These are phyloP conservation scores for Fomitopsis schrenkii DNA, from an alignment of 1,284 basidiomycete genomes.

Conservation along the genomic window DNA sequence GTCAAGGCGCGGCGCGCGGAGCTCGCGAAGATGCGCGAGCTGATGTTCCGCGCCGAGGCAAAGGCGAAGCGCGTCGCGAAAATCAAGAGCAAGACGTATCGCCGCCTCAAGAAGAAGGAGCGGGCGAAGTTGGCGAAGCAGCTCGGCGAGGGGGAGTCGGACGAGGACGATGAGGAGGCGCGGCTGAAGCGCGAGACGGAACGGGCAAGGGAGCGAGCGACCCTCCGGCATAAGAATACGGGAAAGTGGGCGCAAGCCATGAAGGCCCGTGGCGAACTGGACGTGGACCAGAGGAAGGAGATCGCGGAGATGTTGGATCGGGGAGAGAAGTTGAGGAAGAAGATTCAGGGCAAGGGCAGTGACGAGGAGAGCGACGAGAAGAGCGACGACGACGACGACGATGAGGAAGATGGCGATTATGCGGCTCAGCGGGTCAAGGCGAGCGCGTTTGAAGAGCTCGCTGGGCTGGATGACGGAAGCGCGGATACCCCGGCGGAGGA, in stretches of 20 bases:
- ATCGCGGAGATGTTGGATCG: conserved; percentile 78
- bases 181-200: conserved; percentile 72
- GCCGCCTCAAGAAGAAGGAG: conserved; percentile 82
- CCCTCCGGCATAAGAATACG: conserved; percentile 78
- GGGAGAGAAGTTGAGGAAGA: conserved; percentile 66
- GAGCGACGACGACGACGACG: conserved; percentile 38
- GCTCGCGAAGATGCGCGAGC: conserved; percentile 84
- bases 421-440: conserved; percentile 49
- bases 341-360: conserved; percentile 52
- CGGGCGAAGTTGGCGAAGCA: conserved; percentile 53
- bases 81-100: conserved; percentile 95
- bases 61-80: conserved; percentile 91
- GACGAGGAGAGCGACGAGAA: conserved; percentile 42
- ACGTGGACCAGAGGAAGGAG: conserved; percentile 64
- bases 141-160: conserved; percentile 44
- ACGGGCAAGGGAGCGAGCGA: conserved; percentile 82
- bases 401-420: conserved; percentile 43
- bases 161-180: conserved; percentile 53
- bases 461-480: conserved; percentile 34
- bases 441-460: conserved; percentile 73
- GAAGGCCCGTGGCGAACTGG: conserved; percentile 58
- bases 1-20: conserved; percentile 78
- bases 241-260: conserved; percentile 80
- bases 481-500: conserved; percentile 22
- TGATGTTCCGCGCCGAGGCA: conserved; percentile 91